phyloP scores from a whole-genome alignment of 108 stramenopile species.

The Pseudonitzschia pungens region DNA sequence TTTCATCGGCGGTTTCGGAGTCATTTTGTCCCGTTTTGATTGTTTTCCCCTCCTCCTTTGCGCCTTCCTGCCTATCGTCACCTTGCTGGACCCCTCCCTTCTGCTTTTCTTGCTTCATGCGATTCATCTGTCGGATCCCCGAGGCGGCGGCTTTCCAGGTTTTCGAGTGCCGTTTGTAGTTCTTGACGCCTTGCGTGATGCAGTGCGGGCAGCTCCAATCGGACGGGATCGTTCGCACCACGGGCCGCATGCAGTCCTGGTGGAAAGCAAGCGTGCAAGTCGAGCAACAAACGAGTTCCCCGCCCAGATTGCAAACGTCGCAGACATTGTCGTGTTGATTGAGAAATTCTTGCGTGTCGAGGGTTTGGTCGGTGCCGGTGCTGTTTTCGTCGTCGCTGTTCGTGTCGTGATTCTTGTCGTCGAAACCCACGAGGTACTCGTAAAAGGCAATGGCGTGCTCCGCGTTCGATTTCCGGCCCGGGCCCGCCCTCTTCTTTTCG shows the following conservation, averaged over 20 bases:
- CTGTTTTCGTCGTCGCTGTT: constrained; percentile 9
- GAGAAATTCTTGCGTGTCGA: constrained; percentile 71
- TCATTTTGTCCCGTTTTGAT: not conserved
- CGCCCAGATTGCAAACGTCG: constrained; percentile 75
- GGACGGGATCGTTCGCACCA: constrained; percentile 51
- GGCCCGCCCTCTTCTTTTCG: constrained; percentile 39
- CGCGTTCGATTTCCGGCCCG: constrained; percentile 54
- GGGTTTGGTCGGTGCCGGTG: constrained; percentile 22
- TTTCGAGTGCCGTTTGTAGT: constrained; percentile 62
- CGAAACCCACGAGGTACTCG: constrained; percentile 42
- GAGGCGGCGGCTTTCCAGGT: constrained; percentile 53
- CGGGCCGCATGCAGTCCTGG: constrained; percentile 82
- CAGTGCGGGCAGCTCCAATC: constrained; percentile 82
- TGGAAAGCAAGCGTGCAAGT: constrained; percentile 94
- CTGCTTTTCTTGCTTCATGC: constrained; percentile 31
- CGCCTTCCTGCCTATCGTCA: not conserved
- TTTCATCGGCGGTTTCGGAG: not conserved
- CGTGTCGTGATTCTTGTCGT: constrained; percentile 13
- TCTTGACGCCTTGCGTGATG: constrained; percentile 38
- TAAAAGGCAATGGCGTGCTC: constrained; percentile 66
- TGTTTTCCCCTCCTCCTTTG: not conserved
- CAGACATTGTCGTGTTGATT: constrained; percentile 89
- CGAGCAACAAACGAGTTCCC: constrained; percentile 85
- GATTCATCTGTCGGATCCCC: constrained; percentile 75
- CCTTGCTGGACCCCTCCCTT: not conserved